Evolutionary conservation across 192 early-diverging fungal species (phyloP), one percentile per base, ranked within the genome.

Genomic region (Coemansia sp.): DNA sequence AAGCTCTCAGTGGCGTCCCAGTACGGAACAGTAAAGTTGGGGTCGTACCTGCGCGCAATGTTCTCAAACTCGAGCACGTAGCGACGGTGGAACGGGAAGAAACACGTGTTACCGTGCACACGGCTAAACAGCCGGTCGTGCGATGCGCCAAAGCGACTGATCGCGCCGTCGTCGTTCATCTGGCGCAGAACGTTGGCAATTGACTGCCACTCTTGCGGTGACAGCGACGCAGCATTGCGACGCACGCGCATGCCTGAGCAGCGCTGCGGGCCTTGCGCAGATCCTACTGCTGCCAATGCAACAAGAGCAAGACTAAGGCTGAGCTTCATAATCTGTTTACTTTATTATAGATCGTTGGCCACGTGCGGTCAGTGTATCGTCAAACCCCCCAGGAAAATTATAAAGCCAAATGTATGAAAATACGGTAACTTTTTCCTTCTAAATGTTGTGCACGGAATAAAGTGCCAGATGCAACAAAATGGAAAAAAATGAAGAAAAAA

Each of bases 81-180:
- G 65, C 73, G 75, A 19, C 82, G 82, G 37, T 83, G 82, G 73
- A 79, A 83, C 17, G 76, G 77, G 64, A 83, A 75, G 57, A 83
- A 80, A 40, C 54, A 51, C 8, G 76, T 71, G 58, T 73, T 79
- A 23, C 76, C 68, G 46, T 83, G 82, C 15, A 83, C 67, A 12
- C 57, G 57, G 38, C 48, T 52, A 38, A 75, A 75, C 42, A 79
- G 65, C n/a, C 68, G 67, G 56, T 74, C 66, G 64, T 83, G 81
- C 20, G 68, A 49, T 1, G 59, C 50, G 12, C 75, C 76, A 36
- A 75, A 75, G 10, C 71, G 49, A 10, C 66, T 63, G 46, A 75
- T 58, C 60, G 59, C 65, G 4, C 71, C 72, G 57, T 78, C 81
- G 28, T 75, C 37, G 60, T 78, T 57, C 69, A 83, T 74, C 57